phyloP scores from a whole-genome alignment of 2,329 filamentous ascomycete genomes.

The Epichloe baconii region DNA sequence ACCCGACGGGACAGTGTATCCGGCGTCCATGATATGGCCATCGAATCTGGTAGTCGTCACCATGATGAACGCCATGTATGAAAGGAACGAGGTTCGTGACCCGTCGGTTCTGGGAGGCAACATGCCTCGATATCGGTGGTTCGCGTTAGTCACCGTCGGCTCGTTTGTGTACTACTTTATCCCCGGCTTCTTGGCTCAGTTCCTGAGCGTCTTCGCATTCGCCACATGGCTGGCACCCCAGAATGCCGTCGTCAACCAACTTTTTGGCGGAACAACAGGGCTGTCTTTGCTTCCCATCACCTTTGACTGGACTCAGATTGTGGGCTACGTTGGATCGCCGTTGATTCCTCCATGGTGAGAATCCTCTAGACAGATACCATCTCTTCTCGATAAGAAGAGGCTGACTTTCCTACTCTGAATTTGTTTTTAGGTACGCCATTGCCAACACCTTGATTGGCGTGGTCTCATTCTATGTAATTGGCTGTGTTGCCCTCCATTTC shows the following conservation, averaged over 20 bases:
- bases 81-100: constrained; percentile 36
- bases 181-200: constrained; percentile 56
- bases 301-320: constrained; percentile 64
- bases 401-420: not conserved
- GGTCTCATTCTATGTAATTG: constrained; percentile 50
- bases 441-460: constrained; percentile 60
- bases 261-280: constrained; percentile 58
- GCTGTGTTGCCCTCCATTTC: constrained; percentile 49
- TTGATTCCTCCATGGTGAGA: constrained; percentile 54
- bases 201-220: constrained; percentile 57
- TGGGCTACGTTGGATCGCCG: constrained; percentile 54
- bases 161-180: constrained; percentile 57
- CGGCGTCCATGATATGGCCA: constrained; percentile 65
- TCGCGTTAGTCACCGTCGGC: constrained; percentile 40
- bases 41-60: constrained; percentile 52
- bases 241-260: constrained; percentile 54
- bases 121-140: constrained; percentile 54
- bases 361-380: no score
- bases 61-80: constrained; percentile 62
- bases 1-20: constrained; percentile 32
- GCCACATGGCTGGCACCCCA: constrained; percentile 60
- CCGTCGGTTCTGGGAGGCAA: constrained; percentile 45
- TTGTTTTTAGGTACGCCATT: constrained; percentile 45
- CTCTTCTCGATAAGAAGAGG: no score
- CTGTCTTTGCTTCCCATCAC: constrained; percentile 58